Evolutionary conservation across 2,329 filamentous ascomycete genomes (phyloP).

Genomic region (Epichloe scottii): DNA sequence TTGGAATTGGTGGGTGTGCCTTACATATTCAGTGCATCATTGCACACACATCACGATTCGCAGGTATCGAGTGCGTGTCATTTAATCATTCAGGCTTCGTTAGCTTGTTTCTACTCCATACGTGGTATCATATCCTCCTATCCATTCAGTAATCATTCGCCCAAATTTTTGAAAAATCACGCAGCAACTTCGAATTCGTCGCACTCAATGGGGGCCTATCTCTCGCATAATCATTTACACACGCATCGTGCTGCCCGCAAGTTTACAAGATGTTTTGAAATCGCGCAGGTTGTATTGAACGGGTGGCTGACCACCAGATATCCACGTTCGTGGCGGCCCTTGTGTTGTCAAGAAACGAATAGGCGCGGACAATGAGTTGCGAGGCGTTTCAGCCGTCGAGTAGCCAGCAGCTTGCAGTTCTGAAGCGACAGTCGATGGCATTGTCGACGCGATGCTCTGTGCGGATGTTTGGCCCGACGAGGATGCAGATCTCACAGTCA

Average conservation of each 20-base stretch:
- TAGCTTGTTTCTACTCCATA: no score
- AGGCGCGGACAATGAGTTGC: slow-evolving; percentile 11
- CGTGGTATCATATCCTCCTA: no score
- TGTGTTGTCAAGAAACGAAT: slow-evolving; percentile 20
- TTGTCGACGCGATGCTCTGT: slow-evolving; percentile 14
- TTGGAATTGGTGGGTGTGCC: no score
- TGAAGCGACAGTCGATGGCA: slow-evolving; percentile 17
- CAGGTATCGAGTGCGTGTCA: no score
- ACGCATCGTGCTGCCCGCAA: slow-evolving; percentile 30
- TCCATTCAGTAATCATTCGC: no score
- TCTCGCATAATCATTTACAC: no score
- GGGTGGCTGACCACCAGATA: slow-evolving; percentile 19
- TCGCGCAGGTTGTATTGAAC: slow-evolving; percentile 14
- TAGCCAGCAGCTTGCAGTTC: slow-evolving; percentile 21
- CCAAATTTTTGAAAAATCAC: no score
- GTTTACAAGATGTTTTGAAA: slow-evolving; percentile 28
- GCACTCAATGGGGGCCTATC: no score
- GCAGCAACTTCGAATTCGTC: no score
- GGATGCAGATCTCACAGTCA: slow-evolving; percentile 7
- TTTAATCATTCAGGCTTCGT: no score
- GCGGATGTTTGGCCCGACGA: slow-evolving; percentile 2
- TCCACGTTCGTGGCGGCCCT: slow-evolving; percentile 23
- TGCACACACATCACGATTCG: no score
- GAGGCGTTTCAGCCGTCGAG: neutral
- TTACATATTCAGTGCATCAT: no score